Conservation (phyloP, 495 filamentous ascomycete species). For the Annulohypoxylon moriforme region DNA sequence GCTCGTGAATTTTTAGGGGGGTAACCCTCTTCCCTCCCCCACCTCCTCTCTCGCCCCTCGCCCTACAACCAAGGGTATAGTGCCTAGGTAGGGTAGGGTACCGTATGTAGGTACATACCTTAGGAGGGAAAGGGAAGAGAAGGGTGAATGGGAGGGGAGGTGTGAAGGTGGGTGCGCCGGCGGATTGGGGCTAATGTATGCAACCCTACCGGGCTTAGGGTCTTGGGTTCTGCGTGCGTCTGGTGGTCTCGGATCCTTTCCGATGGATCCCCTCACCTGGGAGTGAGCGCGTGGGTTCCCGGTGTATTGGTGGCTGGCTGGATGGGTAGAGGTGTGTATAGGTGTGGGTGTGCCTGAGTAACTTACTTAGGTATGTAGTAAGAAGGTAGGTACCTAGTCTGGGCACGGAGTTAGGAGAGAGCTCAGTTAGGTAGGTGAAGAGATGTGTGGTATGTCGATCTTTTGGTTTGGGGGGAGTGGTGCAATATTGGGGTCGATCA, state of each 20-base stretch:
- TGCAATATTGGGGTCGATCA: background rate
- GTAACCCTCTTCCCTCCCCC: too few relatives aligned
- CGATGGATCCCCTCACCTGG: background rate
- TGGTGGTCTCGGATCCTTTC: slow-evolving; percentile 11
- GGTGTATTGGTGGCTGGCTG: background rate
- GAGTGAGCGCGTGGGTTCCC: background rate
- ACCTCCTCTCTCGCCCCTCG: too few relatives aligned
- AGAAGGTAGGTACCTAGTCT: background rate
- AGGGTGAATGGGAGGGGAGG: background rate
- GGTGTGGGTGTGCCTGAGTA: background rate
- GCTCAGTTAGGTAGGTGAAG: background rate
- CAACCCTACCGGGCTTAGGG: slow-evolving; percentile 26
- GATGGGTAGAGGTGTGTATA: background rate
- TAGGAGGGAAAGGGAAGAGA: background rate
- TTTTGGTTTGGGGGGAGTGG: background rate
- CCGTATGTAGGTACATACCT: background rate
- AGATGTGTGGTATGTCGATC: background rate
- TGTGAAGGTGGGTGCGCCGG: background rate
- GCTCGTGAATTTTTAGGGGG: background rate
- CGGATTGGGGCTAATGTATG: slow-evolving; percentile 17
- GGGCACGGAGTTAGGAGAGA: background rate
- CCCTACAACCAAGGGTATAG: too few relatives aligned
- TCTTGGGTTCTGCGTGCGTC: background rate
- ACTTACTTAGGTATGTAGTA: too few relatives aligned
- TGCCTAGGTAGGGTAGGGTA: too few relatives aligned